Evolutionary conservation across 768 basidiomycete genomes (phyloP).

Genomic region (Clitopilus passeckerianus): DNA sequence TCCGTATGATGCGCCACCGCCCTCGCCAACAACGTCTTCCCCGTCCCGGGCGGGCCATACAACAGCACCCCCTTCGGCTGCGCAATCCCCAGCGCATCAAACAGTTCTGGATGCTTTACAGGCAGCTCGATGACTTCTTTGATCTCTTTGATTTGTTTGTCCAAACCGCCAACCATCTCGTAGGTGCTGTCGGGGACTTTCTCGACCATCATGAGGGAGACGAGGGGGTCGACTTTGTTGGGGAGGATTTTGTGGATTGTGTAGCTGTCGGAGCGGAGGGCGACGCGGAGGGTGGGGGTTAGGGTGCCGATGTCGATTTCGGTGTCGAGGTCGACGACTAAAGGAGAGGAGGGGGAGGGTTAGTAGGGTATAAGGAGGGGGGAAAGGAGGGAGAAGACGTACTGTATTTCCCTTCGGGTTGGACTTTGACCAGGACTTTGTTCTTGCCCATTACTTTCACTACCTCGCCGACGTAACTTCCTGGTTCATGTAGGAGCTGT

Average conservation of each 20-base stretch:
- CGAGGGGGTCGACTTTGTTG: constrained; percentile 97
- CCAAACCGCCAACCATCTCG: constrained; percentile 99
- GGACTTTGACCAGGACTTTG: constrained; percentile 96
- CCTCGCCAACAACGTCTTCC: constrained; percentile 91
- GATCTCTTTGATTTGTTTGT: constrained; percentile 98
- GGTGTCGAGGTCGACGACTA: constrained; percentile 93
- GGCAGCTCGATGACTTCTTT: constrained; percentile 95
- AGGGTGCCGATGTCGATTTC: constrained; percentile 80
- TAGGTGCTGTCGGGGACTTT: constrained; percentile 99
- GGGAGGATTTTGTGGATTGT: constrained; percentile 95
- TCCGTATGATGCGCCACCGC: constrained; percentile 98
- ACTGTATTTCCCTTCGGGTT: constrained; percentile 99
- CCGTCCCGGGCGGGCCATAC: constrained; percentile 95
- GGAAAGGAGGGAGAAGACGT: constrained; percentile 33
- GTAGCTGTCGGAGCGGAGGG: constrained; percentile 94
- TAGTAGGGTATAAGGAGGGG: not conserved
- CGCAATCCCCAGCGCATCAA: constrained; percentile 93
- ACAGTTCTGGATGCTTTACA: constrained; percentile 96
- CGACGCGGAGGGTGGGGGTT: constrained; percentile 85
- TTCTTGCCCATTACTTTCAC: constrained; percentile 99
- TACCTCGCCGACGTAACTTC: constrained; percentile 96
- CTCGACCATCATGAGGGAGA: constrained; percentile 99
- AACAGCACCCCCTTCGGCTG: constrained; percentile 96
- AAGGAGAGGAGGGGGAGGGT: not conserved
- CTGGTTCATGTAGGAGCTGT: constrained; percentile 90